A percentile compares a stretch with the other conserved stretches of the same genome.
Conservation (phyloP, 495 filamentous ascomycete species). For the Penicillium alfredii region DNA sequence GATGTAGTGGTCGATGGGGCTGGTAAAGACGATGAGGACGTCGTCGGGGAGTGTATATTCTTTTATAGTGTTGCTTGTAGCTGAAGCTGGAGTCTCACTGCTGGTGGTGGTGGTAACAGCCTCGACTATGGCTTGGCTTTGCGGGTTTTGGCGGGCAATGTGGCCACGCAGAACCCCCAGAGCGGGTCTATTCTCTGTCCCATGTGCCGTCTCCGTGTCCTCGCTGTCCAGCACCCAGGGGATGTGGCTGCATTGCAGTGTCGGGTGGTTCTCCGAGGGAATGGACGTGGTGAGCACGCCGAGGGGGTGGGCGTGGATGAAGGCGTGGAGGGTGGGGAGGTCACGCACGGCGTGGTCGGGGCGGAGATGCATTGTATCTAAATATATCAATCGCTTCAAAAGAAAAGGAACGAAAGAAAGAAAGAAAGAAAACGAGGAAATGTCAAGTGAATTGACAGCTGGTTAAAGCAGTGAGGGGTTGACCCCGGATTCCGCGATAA, state of each 20-base stretch:
- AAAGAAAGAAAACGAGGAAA: constrained; percentile 4
- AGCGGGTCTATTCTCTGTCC: not conserved
- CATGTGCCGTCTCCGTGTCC: too few relatives aligned
- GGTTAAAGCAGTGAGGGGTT: constrained; percentile 3
- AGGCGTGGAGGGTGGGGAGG: constrained; percentile 33
- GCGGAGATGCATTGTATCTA: constrained; percentile 47
- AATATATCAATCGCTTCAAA: not conserved
- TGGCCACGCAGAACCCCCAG: constrained; percentile 38
- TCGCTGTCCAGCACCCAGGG: constrained; percentile 42
- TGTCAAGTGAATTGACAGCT: not conserved
- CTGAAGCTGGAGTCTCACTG: too few relatives aligned
- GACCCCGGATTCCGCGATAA: constrained; percentile 7
- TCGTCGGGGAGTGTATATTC: constrained; percentile 20
- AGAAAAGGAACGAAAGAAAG: not conserved
- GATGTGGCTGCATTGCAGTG: constrained; percentile 46
- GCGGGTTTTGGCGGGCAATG: constrained; percentile 46
- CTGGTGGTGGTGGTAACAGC: constrained; percentile 13
- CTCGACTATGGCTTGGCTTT: constrained; percentile 50
- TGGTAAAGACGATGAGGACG: constrained; percentile 48
- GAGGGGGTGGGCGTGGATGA: constrained; percentile 44
- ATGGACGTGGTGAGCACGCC: constrained; percentile 47
- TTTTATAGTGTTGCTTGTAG: too few relatives aligned
- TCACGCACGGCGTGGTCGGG: constrained; percentile 37
- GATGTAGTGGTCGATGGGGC: constrained; percentile 48
- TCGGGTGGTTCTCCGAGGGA: constrained; percentile 29